Evolutionary conservation across 1,284 basidiomycete genomes (phyloP).

Genomic region (Termitomyces sp.): DNA sequence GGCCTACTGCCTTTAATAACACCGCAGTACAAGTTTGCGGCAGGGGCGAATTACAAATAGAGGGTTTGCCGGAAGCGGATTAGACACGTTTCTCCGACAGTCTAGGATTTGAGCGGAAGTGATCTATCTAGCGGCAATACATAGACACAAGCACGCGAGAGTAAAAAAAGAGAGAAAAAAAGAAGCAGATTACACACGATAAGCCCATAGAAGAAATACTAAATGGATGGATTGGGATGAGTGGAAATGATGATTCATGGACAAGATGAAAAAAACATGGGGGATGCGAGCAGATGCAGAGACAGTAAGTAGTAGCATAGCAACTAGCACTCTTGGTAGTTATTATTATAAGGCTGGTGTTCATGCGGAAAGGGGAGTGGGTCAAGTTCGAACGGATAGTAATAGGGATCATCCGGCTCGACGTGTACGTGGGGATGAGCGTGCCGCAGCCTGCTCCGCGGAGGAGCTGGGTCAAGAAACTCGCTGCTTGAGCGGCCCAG

Average conservation of each 20-base stretch:
- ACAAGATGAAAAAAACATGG: slow-evolving; percentile 4
- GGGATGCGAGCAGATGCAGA: slow-evolving; percentile 6
- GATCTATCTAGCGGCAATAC: slow-evolving; percentile 7
- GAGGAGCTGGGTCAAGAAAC: slow-evolving; percentile 42
- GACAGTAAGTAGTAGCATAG: slow-evolving; percentile 22
- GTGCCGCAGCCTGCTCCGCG: slow-evolving; percentile 41
- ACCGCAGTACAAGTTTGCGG: slow-evolving; percentile 50
- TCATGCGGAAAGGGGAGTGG: slow-evolving; percentile 60
- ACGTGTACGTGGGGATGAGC: slow-evolving; percentile 54
- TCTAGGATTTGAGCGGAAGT: slow-evolving; percentile 4
- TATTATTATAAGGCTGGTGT: slow-evolving; percentile 42
- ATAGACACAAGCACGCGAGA: slow-evolving; percentile 1
- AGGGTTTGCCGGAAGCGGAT: slow-evolving; percentile 1
- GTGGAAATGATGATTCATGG: slow-evolving; percentile 1
- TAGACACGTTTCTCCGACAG: not conserved
- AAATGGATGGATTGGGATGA: not conserved
- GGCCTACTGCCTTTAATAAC: slow-evolving; percentile 67
- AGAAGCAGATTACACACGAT: slow-evolving; percentile 7
- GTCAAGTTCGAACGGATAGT: slow-evolving; percentile 61
- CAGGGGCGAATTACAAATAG: not conserved
- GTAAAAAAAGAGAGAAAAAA: not conserved
- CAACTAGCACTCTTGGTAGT: slow-evolving; percentile 60
- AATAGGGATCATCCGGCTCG: slow-evolving; percentile 51
- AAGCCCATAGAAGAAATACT: slow-evolving; percentile 4
- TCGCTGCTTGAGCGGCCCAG: slow-evolving; percentile 43